phyloP scores from a whole-genome alignment of 768 basidiomycete genomes.

The Termitomyces sp. region DNA sequence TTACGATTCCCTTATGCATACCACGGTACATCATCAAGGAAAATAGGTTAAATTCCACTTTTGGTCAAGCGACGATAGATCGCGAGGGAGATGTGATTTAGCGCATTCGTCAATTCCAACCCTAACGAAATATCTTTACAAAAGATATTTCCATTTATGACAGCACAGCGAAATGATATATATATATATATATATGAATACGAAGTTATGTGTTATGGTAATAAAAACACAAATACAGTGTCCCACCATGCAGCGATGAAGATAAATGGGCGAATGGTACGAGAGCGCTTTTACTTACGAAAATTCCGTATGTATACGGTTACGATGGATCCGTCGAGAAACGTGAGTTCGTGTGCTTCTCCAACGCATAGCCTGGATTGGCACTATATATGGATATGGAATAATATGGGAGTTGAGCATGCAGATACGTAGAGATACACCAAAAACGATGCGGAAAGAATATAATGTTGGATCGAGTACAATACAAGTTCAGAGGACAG shows the following conservation, averaged over 20 bases:
- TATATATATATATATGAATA: not conserved
- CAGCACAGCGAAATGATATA: not conserved
- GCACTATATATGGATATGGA: not conserved
- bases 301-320: not conserved
- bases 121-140: too few relatives aligned
- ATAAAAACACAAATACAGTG: not conserved
- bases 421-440: conserved; percentile 12
- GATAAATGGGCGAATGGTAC: too few relatives aligned
- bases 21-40: not conserved
- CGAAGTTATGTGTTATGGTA: not conserved
- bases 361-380: not conserved
- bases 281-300: not conserved
- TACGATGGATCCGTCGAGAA: not conserved
- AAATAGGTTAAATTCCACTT: not conserved
- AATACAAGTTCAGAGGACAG: too few relatives aligned
- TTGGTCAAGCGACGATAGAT: not conserved
- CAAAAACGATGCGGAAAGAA: not conserved
- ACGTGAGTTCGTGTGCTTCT: not conserved
- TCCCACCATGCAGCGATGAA: not conserved
- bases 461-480: not conserved
- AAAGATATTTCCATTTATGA: not conserved
- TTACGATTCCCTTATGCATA: not conserved
- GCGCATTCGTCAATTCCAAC: too few relatives aligned
- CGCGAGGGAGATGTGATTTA: not conserved
- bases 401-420: not conserved